Percentiles rank a stretch among this genome's conserved stretches.
Evolutionary conservation across 2,329 filamentous ascomycete genomes (phyloP).

Genomic region (Ophiostoma quercus): DNA sequence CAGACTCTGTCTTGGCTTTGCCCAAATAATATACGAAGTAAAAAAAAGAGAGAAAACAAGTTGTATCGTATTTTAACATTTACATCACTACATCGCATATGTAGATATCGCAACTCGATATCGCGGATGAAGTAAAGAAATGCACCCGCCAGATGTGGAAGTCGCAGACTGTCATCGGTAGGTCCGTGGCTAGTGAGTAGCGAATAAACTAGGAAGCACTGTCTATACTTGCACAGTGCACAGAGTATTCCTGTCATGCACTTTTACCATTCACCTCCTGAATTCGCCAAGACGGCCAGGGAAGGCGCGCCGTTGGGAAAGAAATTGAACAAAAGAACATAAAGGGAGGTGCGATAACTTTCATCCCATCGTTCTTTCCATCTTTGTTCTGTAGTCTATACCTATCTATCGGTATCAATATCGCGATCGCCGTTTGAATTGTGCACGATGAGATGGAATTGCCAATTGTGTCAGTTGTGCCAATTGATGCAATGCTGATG

Average conservation of each 20-base stretch:
- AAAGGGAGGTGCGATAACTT: background rate
- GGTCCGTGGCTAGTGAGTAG: too few species aligned
- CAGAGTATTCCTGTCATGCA: background rate
- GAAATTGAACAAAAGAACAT: background rate
- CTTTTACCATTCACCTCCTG: background rate
- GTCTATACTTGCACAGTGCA: background rate
- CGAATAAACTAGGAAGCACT: too few species aligned
- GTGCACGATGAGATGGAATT: background rate
- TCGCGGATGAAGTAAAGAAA: background rate
- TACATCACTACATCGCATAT: background rate
- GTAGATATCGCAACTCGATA: background rate
- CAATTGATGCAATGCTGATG: background rate
- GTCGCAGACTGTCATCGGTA: background rate
- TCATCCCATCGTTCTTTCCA: background rate
- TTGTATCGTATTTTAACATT: background rate
- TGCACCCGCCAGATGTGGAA: background rate
- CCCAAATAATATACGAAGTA: too few species aligned
- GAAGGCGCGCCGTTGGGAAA: background rate
- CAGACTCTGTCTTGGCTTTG: background rate
- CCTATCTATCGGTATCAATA: background rate
- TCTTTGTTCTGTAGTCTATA: background rate
- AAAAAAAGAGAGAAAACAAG: background rate
- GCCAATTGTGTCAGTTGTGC: background rate
- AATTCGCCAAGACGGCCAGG: background rate
- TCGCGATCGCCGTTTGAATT: background rate